Evolutionary conservation across 345 rosid genomes (phyloP), one percentile per base, ranked within the genome.

Genomic region (Boechera stricta): DNA sequence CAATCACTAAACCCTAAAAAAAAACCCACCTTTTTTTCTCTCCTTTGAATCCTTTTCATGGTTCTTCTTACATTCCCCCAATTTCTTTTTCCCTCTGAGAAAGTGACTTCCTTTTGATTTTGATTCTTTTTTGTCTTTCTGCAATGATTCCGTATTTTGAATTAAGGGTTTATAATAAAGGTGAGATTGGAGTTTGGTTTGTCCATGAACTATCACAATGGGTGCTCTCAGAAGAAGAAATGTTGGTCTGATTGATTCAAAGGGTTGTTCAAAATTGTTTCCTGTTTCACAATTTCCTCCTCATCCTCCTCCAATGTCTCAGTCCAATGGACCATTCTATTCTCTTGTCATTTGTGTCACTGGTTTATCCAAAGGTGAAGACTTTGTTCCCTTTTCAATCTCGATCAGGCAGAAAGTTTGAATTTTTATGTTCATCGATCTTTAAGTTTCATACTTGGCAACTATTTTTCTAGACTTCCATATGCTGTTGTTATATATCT

Each of bases 341-440:
- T 86, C 88, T 38, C 90, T 94, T 65, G 85, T 89, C 39, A 89
- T 94, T 15, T 94, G 99, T 60, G 99, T 90, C 47, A 92, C 98
- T 24, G 98, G 98, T 75, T 86, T 94, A 47, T 94, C 98, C 44
- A 92, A 89, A 88, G 98, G 98, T 90, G 1, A 4, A 4, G 53
- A 48, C 21, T 48, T 47, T n/a, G 16, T 13, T 45, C 16, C 48
- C 5, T 45, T 48, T 7, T 48, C 24, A n/a, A 48, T 48, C 9
- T 48, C 2, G 4, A 48, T 48, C 18, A 15, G 52, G 52, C 24
- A 51, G 10, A 51, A 51, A 21, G 10, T 62, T 38, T 62, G 5
- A 12, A 61, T 3, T 26, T 64, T 21, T 42, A 21, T 42, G 47
- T 42, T 41, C 45, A 41, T 10, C 24, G 24, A 21, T 21, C 24